phyloP scores from a whole-genome alignment of 2,329 filamentous ascomycete genomes.

The Teratosphaeria nubilosa region DNA sequence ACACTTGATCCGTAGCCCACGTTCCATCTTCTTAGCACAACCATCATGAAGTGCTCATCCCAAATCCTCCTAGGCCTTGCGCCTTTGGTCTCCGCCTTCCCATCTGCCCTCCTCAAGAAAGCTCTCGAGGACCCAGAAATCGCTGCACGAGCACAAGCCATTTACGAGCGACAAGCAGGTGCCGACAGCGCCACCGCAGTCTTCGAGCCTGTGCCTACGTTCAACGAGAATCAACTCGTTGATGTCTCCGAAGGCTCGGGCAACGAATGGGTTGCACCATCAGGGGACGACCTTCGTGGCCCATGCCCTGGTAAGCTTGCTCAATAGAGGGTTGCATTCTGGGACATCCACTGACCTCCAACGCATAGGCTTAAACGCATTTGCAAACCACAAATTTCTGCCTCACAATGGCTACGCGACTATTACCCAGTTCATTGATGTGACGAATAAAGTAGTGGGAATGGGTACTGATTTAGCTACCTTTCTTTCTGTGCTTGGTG shows the following conservation, averaged over 20 bases:
- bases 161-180: conserved; percentile 8
- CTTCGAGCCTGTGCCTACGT: conserved; percentile 15
- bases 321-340: background rate
- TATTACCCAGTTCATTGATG: conserved; percentile 20
- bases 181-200: conserved; percentile 12
- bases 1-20: background rate
- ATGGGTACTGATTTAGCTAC: conserved; percentile 24
- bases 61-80: background rate
- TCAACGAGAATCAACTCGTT: conserved; percentile 20
- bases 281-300: conserved; percentile 19
- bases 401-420: conserved; percentile 25
- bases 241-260: conserved; percentile 11
- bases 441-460: conserved; percentile 21
- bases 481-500: conserved; percentile 25
- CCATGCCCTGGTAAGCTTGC: conserved; percentile 20
- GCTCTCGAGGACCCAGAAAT: conserved; percentile 2
- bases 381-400: conserved; percentile 19
- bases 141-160: conserved; percentile 3
- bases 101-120: conserved; percentile 3
- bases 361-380: conserved; percentile 19
- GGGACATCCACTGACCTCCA: background rate
- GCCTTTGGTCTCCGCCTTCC: conserved; percentile 4
- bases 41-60: background rate
- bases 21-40: background rate
- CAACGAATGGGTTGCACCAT: conserved; percentile 12